Percentiles rank a stretch among this genome's conserved stretches.
Evolutionary conservation across 108 stramenopile species (phyloP).

Genomic region (Cylindrotheca closterium): DNA sequence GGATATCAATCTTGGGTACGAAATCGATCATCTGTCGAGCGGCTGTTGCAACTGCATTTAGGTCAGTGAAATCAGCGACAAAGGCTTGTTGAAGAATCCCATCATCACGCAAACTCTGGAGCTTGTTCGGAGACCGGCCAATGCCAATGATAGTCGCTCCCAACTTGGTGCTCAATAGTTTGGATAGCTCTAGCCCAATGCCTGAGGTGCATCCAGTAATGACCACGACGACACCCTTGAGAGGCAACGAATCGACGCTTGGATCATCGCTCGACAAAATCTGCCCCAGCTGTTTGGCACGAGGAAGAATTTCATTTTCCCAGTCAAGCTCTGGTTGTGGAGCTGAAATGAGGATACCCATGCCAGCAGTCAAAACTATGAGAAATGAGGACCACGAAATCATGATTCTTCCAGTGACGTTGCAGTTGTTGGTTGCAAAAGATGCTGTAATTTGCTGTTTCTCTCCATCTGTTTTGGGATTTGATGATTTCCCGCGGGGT

Average conservation of each 20-base stretch:
- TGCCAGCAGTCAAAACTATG: background rate
- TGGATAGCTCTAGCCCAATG: conserved; percentile 39
- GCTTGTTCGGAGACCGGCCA: conserved; percentile 35
- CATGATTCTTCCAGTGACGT: no score
- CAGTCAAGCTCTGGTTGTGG: conserved; percentile 12
- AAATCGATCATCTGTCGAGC: conserved; percentile 33
- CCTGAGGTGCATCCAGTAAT: conserved; percentile 56
- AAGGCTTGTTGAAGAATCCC: conserved; percentile 27
- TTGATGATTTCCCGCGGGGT: no score
- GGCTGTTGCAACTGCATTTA: conserved; percentile 44
- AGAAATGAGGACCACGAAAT: no score
- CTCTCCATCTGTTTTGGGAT: no score
- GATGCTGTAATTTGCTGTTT: no score
- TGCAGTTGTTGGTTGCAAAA: no score
- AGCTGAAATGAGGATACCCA: background rate
- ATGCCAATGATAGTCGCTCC: conserved; percentile 57
- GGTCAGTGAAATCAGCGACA: conserved; percentile 44
- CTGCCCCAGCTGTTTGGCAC: background rate
- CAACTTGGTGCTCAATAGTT: conserved; percentile 10
- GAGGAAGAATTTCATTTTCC: conserved; percentile 12
- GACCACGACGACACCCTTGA: conserved; percentile 30
- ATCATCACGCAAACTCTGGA: no score
- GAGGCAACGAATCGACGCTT: conserved; percentile 9
- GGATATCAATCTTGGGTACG: conserved; percentile 40
- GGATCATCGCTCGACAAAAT: background rate